Percentiles rank a stretch among this genome's conserved stretches.
These are phyloP conservation scores for Skeletonema tropicum DNA, from an alignment of 108 stramenopile species.

Conservation along the genomic window DNA sequence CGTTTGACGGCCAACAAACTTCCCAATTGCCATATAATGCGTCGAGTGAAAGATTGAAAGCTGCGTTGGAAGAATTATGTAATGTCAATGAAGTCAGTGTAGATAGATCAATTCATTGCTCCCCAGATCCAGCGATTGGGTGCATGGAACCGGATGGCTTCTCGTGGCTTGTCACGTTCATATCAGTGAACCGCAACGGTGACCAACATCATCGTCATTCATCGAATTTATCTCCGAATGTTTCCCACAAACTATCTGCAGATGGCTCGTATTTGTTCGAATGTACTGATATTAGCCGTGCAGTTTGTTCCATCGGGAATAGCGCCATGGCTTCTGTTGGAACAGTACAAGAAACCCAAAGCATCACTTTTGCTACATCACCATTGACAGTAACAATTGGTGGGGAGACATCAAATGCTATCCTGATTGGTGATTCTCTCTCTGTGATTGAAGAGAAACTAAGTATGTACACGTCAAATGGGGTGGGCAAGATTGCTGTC, in stretches of 20 bases:
- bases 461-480: slow-evolving; percentile 33
- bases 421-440: slow-evolving; percentile 34
- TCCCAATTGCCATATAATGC: slow-evolving; percentile 64
- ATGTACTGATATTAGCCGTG: slow-evolving; percentile 38
- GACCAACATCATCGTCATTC: slow-evolving; percentile 47
- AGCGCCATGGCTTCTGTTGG: slow-evolving; percentile 38
- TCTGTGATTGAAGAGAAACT: slow-evolving; percentile 40
- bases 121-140: slow-evolving; percentile 26
- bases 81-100: slow-evolving; percentile 65
- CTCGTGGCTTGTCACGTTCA: slow-evolving; percentile 66
- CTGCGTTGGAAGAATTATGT: slow-evolving; percentile 72
- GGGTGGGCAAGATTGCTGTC: slow-evolving; percentile 34
- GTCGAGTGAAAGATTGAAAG: slow-evolving; percentile 54
- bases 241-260: slow-evolving; percentile 49
- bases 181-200: slow-evolving; percentile 30
- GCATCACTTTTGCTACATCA: slow-evolving; percentile 35
- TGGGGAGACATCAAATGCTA: slow-evolving; percentile 44
- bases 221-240: slow-evolving; percentile 23
- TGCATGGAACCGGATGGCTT: slow-evolving; percentile 60
- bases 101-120: slow-evolving; percentile 53
- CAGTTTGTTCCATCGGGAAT: slow-evolving; percentile 35
- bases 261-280: slow-evolving; percentile 54
- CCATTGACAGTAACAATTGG: slow-evolving; percentile 39
- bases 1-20: slow-evolving; percentile 74
- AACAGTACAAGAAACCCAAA: slow-evolving; percentile 42